Base-by-base conservation (phyloP, 306 rosid species). In the Prunus campanulata region DNA sequence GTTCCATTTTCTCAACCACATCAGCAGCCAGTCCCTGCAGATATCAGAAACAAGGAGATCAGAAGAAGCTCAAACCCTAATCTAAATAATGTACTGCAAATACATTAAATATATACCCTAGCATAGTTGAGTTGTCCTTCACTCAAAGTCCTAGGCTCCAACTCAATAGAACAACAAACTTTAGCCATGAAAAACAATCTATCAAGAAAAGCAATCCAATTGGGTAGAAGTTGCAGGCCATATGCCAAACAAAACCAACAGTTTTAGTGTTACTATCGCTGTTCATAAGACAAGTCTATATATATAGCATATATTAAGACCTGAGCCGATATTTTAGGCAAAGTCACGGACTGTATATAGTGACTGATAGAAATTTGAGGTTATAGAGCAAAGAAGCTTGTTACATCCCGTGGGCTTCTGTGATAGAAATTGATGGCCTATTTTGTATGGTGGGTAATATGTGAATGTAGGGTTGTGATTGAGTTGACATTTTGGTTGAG, bases 21-120 rank as follows among this genome's bases (percentile, higher is more conserved):
- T 90, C 94, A 24, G 88, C 97, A 63, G 97, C 98, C 51, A 86
- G 85, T 87, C 87, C 97, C 97, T 94, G 88, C 88, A 68, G 39
- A 25, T 13, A 13, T 22, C 48, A 24, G 32, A 20, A 56, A 66
- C 72, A 39, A 24, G 8, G 8, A 30, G 14, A 48, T 39, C 70
- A 9, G 75, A 22, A 77, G 10, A 35, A 61, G n/a, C 62, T 27
- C 68, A 74, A 27, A 8, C 9, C 44, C 44, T 39, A 39, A 39
- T 39, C 44, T 1, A 7, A 39, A 39, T 39, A 6, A 39, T 7
- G 9, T 39, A 39, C 9, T 39, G 44, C 44, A 7, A 7, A 39
- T 39, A 39, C 44, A 39, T 39, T 1, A 39, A 6, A 19, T 44
- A 1, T 30, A 3, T n/a, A 91, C 97, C 93, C 89, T 88, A 24